A percentile compares a stretch with the other conserved stretches of the same genome.
Conservation (phyloP, 306 rosid species). For the Vigna radiata region DNA sequence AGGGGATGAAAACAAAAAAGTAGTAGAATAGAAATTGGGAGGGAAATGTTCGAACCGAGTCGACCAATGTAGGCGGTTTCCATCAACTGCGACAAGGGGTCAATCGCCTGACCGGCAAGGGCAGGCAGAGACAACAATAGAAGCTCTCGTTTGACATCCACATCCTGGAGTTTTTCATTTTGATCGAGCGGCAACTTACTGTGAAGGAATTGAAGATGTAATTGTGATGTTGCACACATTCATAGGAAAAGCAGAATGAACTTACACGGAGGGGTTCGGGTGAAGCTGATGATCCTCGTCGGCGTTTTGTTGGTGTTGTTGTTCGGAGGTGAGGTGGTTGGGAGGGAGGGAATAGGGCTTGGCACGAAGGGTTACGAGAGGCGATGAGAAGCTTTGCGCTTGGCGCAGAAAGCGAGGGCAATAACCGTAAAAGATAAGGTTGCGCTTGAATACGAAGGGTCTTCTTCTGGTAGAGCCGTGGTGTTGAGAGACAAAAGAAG, state of each 20-base stretch:
- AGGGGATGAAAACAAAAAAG: neutral
- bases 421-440: conserved; percentile 26
- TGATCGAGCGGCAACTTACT: conserved; percentile 53
- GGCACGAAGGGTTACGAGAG: conserved; percentile 46
- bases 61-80: conserved; percentile 97
- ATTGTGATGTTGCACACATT: neutral
- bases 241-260: neutral
- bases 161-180: conserved; percentile 42
- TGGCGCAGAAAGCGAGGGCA: conserved; percentile 36
- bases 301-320: conserved; percentile 30
- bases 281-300: conserved; percentile 34
- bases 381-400: conserved; percentile 10
- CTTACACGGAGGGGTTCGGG: conserved; percentile 54
- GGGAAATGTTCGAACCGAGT: conserved; percentile 55
- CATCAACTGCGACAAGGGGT: conserved; percentile 90
- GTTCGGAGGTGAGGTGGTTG: conserved; percentile 28
- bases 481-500: neutral
- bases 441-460: conserved; percentile 16
- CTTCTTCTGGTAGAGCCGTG: conserved; percentile 32
- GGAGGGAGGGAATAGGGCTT: conserved; percentile 37
- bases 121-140: conserved; percentile 79
- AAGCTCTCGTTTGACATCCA: conserved; percentile 76
- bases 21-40: neutral
- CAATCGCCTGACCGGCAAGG: conserved; percentile 88
- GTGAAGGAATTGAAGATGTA: conserved; percentile 31